Evolutionary conservation across 441 rosid species (phyloP).

Genomic region (Breynia disticha): DNA sequence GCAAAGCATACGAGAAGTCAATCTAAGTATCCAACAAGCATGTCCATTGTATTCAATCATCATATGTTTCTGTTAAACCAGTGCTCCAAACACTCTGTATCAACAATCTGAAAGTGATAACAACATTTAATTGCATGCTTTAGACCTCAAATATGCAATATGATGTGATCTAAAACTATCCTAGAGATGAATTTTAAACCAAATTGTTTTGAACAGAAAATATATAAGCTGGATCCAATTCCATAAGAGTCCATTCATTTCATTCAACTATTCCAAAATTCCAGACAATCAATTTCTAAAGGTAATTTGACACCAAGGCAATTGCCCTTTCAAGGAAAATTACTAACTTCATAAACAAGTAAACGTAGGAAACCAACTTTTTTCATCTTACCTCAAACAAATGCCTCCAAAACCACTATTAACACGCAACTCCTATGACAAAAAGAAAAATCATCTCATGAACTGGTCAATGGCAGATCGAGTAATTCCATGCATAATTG

Average conservation of each 20-base stretch:
- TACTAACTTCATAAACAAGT: background rate
- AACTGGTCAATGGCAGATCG: conserved; percentile 7
- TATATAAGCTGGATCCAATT: no score
- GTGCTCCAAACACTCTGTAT: background rate
- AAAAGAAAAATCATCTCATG: conserved; percentile 8
- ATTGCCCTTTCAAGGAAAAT: background rate
- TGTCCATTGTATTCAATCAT: background rate
- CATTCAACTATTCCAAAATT: no score
- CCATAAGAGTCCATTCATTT: no score
- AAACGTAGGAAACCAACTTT: background rate
- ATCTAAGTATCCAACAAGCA: background rate
- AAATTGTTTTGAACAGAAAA: background rate
- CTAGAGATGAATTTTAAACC: background rate
- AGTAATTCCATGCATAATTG: background rate
- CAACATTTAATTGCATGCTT: background rate
- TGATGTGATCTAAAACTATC: background rate
- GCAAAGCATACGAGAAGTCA: background rate
- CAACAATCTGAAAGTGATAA: background rate
- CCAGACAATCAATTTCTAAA: no score
- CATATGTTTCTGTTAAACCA: background rate
- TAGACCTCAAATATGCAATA: background rate
- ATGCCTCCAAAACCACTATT: conserved; percentile 78
- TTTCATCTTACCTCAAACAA: conserved; percentile 57
- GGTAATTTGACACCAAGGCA: no score
- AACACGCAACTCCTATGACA: conserved; percentile 75